Evolutionary conservation across 495 filamentous ascomycete species (phyloP).

Genomic region (Parmelia sp.): DNA sequence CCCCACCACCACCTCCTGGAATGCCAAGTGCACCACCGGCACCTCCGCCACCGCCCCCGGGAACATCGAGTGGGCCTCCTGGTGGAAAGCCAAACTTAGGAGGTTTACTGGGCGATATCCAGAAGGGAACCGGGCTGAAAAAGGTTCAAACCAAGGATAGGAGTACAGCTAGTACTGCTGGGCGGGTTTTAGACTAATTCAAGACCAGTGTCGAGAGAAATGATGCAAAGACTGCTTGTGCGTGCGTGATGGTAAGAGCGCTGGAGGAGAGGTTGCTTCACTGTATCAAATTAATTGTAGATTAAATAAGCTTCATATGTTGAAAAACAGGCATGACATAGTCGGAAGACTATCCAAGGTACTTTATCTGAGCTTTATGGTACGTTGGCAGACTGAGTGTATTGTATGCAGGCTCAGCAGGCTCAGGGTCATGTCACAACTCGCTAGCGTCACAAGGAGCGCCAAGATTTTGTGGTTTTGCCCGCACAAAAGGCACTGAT

Average conservation of each 20-base stretch:
- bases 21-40: slow-evolving; percentile 32
- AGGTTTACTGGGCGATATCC: slow-evolving; percentile 73
- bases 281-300: not conserved
- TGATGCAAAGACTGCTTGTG: not conserved
- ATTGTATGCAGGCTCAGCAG: too few species aligned
- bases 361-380: too few species aligned
- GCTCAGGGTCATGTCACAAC: too few species aligned
- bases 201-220: not conserved
- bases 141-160: slow-evolving; percentile 83
- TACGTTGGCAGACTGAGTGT: too few species aligned
- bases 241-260: not conserved
- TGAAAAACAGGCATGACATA: not conserved
- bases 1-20: slow-evolving; percentile 34
- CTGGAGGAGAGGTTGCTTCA: not conserved
- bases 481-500: slow-evolving; percentile 18
- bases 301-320: not conserved
- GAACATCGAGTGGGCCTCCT: slow-evolving; percentile 34
- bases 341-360: too few species aligned
- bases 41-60: slow-evolving; percentile 46
- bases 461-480: slow-evolving; percentile 4
- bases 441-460: not conserved
- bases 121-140: slow-evolving; percentile 65
- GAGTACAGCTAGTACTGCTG: slow-evolving; percentile 62
- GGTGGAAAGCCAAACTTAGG: slow-evolving; percentile 38
- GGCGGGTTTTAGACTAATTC: slow-evolving; percentile 54